Conservation (phyloP, 1,284 basidiomycete species). For the Gastroboletus turbinatus region DNA sequence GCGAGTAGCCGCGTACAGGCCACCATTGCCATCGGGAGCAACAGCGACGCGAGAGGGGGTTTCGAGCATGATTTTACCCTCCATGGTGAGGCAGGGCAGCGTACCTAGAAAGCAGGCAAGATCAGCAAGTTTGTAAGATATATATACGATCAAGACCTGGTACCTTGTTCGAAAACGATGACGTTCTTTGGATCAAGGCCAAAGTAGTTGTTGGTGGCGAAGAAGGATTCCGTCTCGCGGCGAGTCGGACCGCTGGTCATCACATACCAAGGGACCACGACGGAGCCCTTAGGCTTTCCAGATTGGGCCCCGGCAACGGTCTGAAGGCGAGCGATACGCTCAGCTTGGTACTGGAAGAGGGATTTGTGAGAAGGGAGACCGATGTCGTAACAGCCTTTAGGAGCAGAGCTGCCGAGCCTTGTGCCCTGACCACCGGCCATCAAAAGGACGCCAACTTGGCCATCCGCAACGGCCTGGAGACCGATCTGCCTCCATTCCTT, state of each 20-base stretch:
- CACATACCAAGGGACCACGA: slow-evolving; percentile 92
- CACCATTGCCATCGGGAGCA: slow-evolving; percentile 97
- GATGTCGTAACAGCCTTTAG: slow-evolving; percentile 99
- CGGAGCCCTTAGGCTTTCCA: slow-evolving; percentile 54
- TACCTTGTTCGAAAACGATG: slow-evolving; percentile 97
- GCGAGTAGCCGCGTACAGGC: slow-evolving; percentile 92
- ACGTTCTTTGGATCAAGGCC: slow-evolving; percentile 82
- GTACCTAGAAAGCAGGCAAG: slow-evolving; percentile 60
- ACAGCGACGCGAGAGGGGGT: slow-evolving; percentile 78
- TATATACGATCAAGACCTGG: slow-evolving; percentile 3
- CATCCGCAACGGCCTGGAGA: slow-evolving; percentile 76
- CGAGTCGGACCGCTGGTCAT: slow-evolving; percentile 99
- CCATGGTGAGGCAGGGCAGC: slow-evolving; percentile 90
- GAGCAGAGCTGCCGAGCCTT: slow-evolving; percentile 86
- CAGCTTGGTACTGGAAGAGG: slow-evolving; percentile 96
- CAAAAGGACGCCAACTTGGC: slow-evolving; percentile 89
- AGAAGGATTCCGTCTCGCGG: slow-evolving; percentile 84
- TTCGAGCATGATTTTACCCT: slow-evolving; percentile 93
- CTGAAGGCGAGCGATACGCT: slow-evolving; percentile 86
- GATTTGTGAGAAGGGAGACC: slow-evolving; percentile 90
- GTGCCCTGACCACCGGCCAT: slow-evolving; percentile 99
- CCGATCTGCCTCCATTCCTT: slow-evolving; percentile 75
- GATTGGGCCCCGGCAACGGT: slow-evolving; percentile 63
- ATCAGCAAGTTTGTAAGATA: slow-evolving; percentile 1
- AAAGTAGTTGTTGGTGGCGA: slow-evolving; percentile 79